A percentile compares a stretch with the other conserved stretches of the same genome.
These are phyloP conservation scores for Populus nigra DNA, from an alignment of 345 rosid genomes.

Conservation along the genomic window DNA sequence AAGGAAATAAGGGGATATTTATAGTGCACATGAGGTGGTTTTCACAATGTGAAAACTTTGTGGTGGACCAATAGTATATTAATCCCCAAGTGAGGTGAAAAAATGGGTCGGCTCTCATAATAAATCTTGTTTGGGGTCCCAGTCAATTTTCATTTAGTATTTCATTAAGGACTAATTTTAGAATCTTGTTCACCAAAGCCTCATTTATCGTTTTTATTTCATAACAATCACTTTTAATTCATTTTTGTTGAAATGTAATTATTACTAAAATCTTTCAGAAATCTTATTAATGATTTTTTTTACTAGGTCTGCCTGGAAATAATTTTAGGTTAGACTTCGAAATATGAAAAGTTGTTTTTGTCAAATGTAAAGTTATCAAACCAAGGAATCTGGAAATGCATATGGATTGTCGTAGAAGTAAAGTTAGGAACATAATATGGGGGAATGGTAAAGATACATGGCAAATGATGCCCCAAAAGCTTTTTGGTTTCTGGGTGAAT, in stretches of 20 bases:
- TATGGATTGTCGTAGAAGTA: neutral
- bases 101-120: no score
- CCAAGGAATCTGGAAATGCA: neutral
- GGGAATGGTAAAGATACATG: neutral
- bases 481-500: neutral
- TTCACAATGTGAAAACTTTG: no score
- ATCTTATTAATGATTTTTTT: neutral
- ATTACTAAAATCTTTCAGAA: neutral
- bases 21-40: no score
- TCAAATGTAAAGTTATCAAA: neutral
- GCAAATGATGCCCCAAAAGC: neutral
- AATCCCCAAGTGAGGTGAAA: no score
- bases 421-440: constrained; percentile 8
- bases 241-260: neutral
- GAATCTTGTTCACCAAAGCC: no score
- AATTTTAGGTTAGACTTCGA: neutral
- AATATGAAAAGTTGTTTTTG: neutral
- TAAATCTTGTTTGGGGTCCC: no score
- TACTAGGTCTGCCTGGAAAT: neutral
- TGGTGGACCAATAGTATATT: no score
- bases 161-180: no score
- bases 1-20: neutral
- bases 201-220: no score
- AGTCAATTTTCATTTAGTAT: no score
- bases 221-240: no score